Base-by-base conservation (phyloP, 768 basidiomycete genomes). In the Leccinum obscurum region DNA sequence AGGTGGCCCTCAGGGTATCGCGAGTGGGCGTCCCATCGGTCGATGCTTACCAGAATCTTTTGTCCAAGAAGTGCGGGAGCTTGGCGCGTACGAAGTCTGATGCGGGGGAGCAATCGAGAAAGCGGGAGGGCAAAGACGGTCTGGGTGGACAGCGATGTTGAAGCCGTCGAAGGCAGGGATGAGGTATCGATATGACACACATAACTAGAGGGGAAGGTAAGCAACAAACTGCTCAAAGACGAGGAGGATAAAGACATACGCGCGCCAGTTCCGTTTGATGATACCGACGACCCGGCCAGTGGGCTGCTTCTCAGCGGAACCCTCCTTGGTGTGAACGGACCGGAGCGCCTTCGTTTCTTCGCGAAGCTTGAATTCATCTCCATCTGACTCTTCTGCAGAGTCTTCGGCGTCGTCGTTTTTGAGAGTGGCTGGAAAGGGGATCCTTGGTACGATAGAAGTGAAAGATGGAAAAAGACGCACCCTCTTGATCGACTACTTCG, bases 1-100 rank as follows among this genome's bases (percentile, higher is more conserved):
- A 99, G 93, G 71, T 99, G 97, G 0, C 97, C 97, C 67, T 98
- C 95, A 0, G 97, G 97, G 70, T 98, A 97, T 20, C 93, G 83
- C 1, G 92, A 93, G 10, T 86, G 89, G 6, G 79, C 76, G 28
- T 92, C 88, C 97, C 97, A 99, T 46, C 88, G 80, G 70, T 99
- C 97, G 66, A 98, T 93, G 3, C 92, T 89, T 48, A 98, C 93
- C 26, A 99, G 85, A 64, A 99, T 96, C 73, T 99, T 98, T 72
- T 99, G 95, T 39, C 88, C 86, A 17, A 97, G 74, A 15, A 99
- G 85, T 2, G 83, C 74, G 0, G 94, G 91, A 1, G 95, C 95
- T 78, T 99, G 97, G 6, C 97, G 90, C 0, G 97, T 99, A 37
- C 95, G 87, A 46, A 99, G 80, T 28, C 95, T 88, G 67, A 98